Evolutionary conservation across 805 yeast genomes (phyloP).

Genomic region (Priceomyces fermenticarens): DNA sequence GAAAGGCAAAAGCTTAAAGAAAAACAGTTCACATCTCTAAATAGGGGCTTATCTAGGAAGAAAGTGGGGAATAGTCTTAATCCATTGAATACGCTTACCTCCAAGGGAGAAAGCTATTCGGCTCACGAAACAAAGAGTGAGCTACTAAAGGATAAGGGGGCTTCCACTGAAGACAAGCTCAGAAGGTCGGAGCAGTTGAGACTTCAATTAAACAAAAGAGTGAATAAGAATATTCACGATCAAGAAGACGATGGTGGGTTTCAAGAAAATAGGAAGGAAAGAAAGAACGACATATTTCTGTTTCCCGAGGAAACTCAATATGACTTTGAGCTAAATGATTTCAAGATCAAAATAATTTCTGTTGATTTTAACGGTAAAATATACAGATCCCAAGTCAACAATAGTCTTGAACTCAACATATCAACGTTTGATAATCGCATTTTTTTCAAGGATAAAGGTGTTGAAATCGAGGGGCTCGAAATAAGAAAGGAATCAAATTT

Average conservation of each 20-base stretch:
- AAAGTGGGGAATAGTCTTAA: conserved; percentile 6
- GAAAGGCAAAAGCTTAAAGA: conserved; percentile 6
- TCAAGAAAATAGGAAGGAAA: background rate
- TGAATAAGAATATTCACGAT: conserved; percentile 4
- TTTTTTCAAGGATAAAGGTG: conserved; percentile 7
- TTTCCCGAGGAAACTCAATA: background rate
- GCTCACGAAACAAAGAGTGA: background rate
- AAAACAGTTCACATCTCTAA: conserved; percentile 6
- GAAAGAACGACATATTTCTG: conserved; percentile 1
- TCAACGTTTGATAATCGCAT: conserved; percentile 9
- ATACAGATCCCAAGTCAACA: conserved; percentile 1
- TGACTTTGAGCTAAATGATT: background rate
- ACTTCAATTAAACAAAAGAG: background rate
- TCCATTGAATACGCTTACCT: conserved; percentile 5
- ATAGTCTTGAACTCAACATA: conserved; percentile 5
- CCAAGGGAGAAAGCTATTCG: background rate
- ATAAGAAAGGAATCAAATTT: conserved; percentile 10
- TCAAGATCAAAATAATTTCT: background rate
- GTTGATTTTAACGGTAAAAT: conserved; percentile 4
- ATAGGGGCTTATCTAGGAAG: conserved; percentile 1
- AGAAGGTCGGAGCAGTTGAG: conserved; percentile 4
- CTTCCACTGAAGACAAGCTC: conserved; percentile 2
- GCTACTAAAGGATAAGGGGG: background rate
- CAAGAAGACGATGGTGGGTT: conserved; percentile 1
- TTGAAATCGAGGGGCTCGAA: conserved; percentile 8